These are phyloP conservation scores for Zygosaccharomyces lentus DNA, from an alignment of 805 yeast genomes.

Conservation along the genomic window DNA sequence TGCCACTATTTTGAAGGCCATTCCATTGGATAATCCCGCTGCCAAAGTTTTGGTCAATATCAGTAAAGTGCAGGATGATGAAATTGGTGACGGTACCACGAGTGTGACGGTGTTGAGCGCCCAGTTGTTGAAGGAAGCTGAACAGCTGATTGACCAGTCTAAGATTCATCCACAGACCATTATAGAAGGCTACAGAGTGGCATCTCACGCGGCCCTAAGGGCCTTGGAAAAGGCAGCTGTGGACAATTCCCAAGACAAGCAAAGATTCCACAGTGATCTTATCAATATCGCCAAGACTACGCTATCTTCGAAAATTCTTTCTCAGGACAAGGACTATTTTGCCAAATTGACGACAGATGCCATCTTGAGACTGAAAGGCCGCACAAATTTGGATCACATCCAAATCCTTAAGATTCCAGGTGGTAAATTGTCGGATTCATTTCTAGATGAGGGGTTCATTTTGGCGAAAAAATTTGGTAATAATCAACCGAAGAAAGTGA, in stretches of 20 bases:
- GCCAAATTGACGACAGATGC: slow-evolving; percentile 93
- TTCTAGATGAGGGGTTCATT: slow-evolving; percentile 93
- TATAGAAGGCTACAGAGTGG: slow-evolving; percentile 91
- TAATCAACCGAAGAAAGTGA: slow-evolving; percentile 81
- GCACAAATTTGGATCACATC: slow-evolving; percentile 84
- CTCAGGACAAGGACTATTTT: slow-evolving; percentile 92
- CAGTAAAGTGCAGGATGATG: slow-evolving; percentile 95
- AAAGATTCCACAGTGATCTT: slow-evolving; percentile 67
- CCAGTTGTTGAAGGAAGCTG: slow-evolving; percentile 91
- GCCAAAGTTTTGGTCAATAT: slow-evolving; percentile 94
- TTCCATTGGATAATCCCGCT: slow-evolving; percentile 95
- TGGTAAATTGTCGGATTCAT: slow-evolving; percentile 86
- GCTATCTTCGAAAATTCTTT: slow-evolving; percentile 82
- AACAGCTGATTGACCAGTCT: slow-evolving; percentile 73
- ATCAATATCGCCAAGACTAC: slow-evolving; percentile 89
- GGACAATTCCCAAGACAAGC: slow-evolving; percentile 58
- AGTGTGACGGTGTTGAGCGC: slow-evolving; percentile 90
- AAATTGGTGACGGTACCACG: slow-evolving; percentile 98
- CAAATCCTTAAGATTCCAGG: slow-evolving; percentile 93
- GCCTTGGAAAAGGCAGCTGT: slow-evolving; percentile 77
- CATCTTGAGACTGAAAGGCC: slow-evolving; percentile 77
- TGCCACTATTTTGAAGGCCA: slow-evolving; percentile 89
- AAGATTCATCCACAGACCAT: slow-evolving; percentile 97
- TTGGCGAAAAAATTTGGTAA: slow-evolving; percentile 90
- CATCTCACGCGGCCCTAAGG: slow-evolving; percentile 73